Conservation (phyloP, 2,329 filamentous ascomycete species). For the Alternaria gaisen region DNA sequence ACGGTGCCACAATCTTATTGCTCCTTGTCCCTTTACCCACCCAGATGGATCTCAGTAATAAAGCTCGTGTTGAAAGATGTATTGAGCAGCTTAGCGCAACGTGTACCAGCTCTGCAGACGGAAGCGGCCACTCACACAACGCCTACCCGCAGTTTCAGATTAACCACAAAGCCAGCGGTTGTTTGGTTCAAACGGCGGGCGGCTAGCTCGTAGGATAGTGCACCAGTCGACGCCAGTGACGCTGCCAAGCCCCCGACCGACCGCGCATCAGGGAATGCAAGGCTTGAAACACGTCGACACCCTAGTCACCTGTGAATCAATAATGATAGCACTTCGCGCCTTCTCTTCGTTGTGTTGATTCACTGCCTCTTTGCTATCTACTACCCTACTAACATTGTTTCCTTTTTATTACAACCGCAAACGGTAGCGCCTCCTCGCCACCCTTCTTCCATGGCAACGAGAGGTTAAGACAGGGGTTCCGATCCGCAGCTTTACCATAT, state of each 20-base stretch:
- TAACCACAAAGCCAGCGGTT: slow-evolving; percentile 1
- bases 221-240: slow-evolving; percentile 17
- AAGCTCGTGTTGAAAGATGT: background rate
- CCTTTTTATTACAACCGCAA: slow-evolving; percentile 1
- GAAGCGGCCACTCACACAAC: background rate
- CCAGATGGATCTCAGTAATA: background rate
- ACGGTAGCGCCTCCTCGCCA: background rate
- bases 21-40: slow-evolving; percentile 14
- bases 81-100: background rate
- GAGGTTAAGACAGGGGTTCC: slow-evolving; percentile 16
- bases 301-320: slow-evolving; percentile 15
- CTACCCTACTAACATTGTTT: background rate
- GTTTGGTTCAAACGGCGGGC: slow-evolving; percentile 20
- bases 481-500: slow-evolving; percentile 5
- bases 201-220: slow-evolving; percentile 7
- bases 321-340: slow-evolving; percentile 7
- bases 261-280: slow-evolving; percentile 22
- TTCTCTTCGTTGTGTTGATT: slow-evolving; percentile 9
- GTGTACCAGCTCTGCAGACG: background rate
- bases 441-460: slow-evolving; percentile 16
- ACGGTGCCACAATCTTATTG: slow-evolving; percentile 10
- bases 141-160: background rate
- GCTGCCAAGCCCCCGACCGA: slow-evolving; percentile 18
- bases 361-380: slow-evolving; percentile 2
- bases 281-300: slow-evolving; percentile 23